Conservation (phyloP, 768 basidiomycete species). For the Tulasnella sp. region DNA sequence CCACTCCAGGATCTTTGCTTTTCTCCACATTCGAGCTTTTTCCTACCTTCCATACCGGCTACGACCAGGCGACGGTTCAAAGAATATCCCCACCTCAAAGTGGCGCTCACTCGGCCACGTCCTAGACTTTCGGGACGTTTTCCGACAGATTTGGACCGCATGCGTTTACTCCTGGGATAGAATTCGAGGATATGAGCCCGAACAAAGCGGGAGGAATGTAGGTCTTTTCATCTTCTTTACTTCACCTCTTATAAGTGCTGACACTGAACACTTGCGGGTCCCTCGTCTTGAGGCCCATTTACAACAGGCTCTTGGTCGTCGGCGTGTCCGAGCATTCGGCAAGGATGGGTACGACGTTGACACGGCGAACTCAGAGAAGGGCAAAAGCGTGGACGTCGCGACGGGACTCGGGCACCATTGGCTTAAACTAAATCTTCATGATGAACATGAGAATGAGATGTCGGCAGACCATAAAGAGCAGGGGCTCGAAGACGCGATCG, state of each 20-base stretch:
- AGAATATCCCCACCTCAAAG: conserved; percentile 38
- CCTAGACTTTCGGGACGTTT: conserved; percentile 60
- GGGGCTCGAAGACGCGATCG: conserved; percentile 42
- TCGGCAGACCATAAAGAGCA: conserved; percentile 35
- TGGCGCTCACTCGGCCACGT: conserved; percentile 50
- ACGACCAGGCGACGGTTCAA: conserved; percentile 25
- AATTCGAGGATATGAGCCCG: conserved; percentile 46
- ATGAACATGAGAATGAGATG: conserved; percentile 35
- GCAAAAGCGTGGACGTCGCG: not conserved
- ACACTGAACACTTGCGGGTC: not conserved
- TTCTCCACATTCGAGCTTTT: conserved; percentile 64
- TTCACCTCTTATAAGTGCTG: no score
- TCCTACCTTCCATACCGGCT: conserved; percentile 52
- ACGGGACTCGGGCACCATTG: conserved; percentile 35
- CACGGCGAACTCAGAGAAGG: not conserved
- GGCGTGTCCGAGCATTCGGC: conserved; percentile 19
- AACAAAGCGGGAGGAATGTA: conserved; percentile 26
- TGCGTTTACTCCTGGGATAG: conserved; percentile 47
- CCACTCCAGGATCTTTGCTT: conserved; percentile 47
- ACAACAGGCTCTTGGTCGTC: conserved; percentile 29
- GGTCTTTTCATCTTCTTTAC: not conserved
- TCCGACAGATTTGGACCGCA: conserved; percentile 49
- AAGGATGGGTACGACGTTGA: no score
- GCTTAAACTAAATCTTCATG: conserved; percentile 34
- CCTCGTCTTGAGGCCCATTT: conserved; percentile 33